phyloP scores from a whole-genome alignment of 805 yeast genomes.

The Saccharomycopsis oosterbeekiorum region DNA sequence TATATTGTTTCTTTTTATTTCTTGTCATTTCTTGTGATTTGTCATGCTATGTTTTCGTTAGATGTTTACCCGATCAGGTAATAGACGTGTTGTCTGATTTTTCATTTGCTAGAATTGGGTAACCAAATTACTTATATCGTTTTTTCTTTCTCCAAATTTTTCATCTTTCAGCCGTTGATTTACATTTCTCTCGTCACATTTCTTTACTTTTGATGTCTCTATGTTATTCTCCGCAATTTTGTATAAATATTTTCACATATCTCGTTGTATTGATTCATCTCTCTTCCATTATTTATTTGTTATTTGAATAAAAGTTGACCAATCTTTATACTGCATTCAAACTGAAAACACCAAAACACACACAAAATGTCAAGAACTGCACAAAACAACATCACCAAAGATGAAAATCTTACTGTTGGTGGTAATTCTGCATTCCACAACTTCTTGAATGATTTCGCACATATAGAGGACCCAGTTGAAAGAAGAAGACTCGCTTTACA shows the following conservation, averaged over 20 bases:
- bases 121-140: neutral
- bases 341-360: too few relatives aligned
- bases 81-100: neutral
- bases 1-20: neutral
- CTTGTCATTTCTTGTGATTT: neutral
- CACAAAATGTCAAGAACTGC: neutral
- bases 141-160: too few relatives aligned
- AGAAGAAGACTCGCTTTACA: slow-evolving; percentile 80
- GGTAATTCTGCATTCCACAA: slow-evolving; percentile 86
- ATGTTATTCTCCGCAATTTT: neutral
- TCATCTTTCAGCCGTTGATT: too few relatives aligned
- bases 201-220: neutral
- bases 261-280: neutral
- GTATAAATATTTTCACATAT: neutral
- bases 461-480: slow-evolving; percentile 75
- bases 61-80: neutral
- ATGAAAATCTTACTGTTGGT: slow-evolving; percentile 37
- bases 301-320: neutral
- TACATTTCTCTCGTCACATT: neutral
- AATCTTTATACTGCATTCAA: neutral
- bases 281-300: neutral
- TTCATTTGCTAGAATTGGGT: neutral
- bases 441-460: slow-evolving; percentile 68
- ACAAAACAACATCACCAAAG: neutral
- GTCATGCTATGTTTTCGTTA: neutral